Conservation (phyloP, 768 basidiomycete genomes). For the Amanita rimosa region DNA sequence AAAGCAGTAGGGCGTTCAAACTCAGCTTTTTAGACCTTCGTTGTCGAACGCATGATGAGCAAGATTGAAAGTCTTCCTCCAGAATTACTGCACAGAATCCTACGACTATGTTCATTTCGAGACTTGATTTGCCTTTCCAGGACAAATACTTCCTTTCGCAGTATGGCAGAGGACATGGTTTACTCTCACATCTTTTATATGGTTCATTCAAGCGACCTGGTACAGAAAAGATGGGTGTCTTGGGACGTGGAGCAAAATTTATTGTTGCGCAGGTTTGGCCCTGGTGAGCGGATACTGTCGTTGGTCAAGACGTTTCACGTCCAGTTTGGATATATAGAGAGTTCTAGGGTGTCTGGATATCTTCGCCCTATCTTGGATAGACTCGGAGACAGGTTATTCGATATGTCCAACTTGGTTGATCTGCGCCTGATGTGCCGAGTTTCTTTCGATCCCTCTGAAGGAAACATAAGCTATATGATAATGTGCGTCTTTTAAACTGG, state of each 20-base stretch:
- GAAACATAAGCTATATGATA: not conserved
- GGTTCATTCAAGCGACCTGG: not conserved
- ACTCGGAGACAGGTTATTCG: not conserved
- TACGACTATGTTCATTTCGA: not conserved
- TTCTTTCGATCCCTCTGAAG: not conserved
- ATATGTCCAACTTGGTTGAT: not conserved
- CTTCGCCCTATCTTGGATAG: not conserved
- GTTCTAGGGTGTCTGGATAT: not conserved
- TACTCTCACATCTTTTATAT: not conserved
- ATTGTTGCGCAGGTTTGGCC: not conserved
- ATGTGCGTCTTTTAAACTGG: not conserved
- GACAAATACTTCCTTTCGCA: not conserved
- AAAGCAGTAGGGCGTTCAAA: too few relatives aligned
- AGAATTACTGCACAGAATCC: not conserved
- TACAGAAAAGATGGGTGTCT: not conserved
- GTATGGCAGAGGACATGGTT: not conserved
- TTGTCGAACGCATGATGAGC: too few relatives aligned
- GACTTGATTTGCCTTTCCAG: not conserved
- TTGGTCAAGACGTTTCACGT: not conserved
- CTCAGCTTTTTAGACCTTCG: too few relatives aligned
- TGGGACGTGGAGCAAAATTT: not conserved
- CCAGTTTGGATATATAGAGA: not conserved
- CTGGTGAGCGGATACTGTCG: not conserved
- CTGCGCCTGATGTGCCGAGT: not conserved
- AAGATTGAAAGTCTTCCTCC: not conserved